Percentiles rank a stretch among this genome's conserved stretches.
These are phyloP conservation scores for Micromonas commoda DNA, from an alignment of 139 green algal genomes.

Conservation along the genomic window DNA sequence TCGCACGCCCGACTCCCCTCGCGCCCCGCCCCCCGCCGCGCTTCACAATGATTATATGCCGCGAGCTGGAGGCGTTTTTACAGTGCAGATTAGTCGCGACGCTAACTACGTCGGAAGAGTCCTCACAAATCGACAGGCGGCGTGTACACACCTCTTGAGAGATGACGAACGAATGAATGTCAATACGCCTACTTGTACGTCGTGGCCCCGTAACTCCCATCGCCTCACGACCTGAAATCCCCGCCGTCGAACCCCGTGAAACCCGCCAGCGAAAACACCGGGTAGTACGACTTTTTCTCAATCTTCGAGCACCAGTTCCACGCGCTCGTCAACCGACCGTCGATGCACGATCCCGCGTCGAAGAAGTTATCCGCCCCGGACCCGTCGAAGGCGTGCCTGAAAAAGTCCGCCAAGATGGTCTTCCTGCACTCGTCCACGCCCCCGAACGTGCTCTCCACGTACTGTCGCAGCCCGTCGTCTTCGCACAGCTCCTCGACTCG, in stretches of 20 bases:
- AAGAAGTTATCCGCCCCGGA: slow-evolving; percentile 88
- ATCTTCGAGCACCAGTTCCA: slow-evolving; percentile 85
- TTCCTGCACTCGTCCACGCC: slow-evolving; percentile 59
- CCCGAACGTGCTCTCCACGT: slow-evolving; percentile 50
- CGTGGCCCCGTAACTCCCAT: too few relatives aligned
- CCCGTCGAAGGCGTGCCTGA: slow-evolving; percentile 88
- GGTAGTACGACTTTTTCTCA: slow-evolving; percentile 78
- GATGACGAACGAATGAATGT: background rate
- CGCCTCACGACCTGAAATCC: slow-evolving; percentile 38
- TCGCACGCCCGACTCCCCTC: too few relatives aligned
- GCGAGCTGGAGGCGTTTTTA: too few relatives aligned
- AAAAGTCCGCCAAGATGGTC: slow-evolving; percentile 82
- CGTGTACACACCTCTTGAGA: too few relatives aligned
- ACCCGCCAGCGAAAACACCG: slow-evolving; percentile 73
- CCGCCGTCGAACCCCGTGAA: slow-evolving; percentile 80
- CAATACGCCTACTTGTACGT: too few relatives aligned
- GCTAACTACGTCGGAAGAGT: too few relatives aligned
- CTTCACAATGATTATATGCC: too few relatives aligned
- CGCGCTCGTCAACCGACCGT: slow-evolving; percentile 80
- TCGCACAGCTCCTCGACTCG: slow-evolving; percentile 47
- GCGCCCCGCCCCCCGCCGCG: too few relatives aligned
- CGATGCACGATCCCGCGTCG: slow-evolving; percentile 83
- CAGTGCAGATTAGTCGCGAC: too few relatives aligned
- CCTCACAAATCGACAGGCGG: too few relatives aligned
- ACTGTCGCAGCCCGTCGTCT: slow-evolving; percentile 30